Conservation (phyloP, 1,139 yeast species). For the Suhomyces atakaporum region DNA sequence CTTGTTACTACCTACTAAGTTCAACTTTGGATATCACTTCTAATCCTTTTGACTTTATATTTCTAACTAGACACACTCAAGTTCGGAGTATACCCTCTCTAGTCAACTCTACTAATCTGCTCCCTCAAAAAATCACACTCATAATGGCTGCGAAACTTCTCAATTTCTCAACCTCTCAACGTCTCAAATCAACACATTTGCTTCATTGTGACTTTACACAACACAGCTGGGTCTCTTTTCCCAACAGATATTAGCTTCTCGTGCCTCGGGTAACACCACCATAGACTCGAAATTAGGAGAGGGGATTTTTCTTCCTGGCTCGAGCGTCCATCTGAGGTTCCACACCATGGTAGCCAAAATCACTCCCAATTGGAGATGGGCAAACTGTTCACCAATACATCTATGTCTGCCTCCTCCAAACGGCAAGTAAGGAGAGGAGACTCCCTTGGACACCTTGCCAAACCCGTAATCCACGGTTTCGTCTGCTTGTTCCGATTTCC, state of each 20-base stretch:
- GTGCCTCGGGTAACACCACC: slow-evolving; percentile 81
- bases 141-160: neutral
- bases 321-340: slow-evolving; percentile 73
- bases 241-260: slow-evolving; percentile 79
- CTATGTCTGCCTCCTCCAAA: slow-evolving; percentile 99
- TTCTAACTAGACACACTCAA: too few relatives aligned
- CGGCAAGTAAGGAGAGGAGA: slow-evolving; percentile 90
- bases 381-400: slow-evolving; percentile 98
- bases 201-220: slow-evolving; percentile 26
- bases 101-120: too few relatives aligned
- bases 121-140: too few relatives aligned
- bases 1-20: too few relatives aligned
- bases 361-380: slow-evolving; percentile 88
- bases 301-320: slow-evolving; percentile 61
- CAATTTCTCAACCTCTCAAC: neutral
- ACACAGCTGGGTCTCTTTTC: slow-evolving; percentile 47
- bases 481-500: slow-evolving; percentile 15
- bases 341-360: slow-evolving; percentile 74
- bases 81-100: too few relatives aligned
- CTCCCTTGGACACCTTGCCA: slow-evolving; percentile 94
- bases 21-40: too few relatives aligned
- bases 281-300: slow-evolving; percentile 83
- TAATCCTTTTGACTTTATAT: too few relatives aligned
- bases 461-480: slow-evolving; percentile 86
- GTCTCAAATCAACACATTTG: slow-evolving; percentile 34